A percentile compares a stretch with the other conserved stretches of the same genome.
phyloP scores from a whole-genome alignment of 208 protist species.

The Crithidia brevicula region DNA sequence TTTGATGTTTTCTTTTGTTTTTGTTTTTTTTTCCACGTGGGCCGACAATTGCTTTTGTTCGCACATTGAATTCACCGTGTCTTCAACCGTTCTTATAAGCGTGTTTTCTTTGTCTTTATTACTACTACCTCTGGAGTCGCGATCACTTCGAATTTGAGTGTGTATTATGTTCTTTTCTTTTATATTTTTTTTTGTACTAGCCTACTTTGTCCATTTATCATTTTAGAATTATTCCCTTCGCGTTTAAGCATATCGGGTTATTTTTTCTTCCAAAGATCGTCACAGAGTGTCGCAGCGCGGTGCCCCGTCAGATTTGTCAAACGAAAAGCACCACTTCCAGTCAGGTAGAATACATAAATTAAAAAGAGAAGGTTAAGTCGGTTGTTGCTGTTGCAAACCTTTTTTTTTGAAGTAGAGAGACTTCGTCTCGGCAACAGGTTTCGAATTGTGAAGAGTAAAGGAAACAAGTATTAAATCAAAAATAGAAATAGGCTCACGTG shows the following conservation, averaged over 20 bases:
- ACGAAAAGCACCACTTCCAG: too few relatives aligned
- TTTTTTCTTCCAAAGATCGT: conserved; percentile 1
- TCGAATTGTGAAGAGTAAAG: background rate
- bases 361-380: too few relatives aligned
- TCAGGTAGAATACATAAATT: too few relatives aligned
- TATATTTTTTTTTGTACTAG: background rate
- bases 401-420: too few relatives aligned
- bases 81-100: too few relatives aligned
- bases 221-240: background rate
- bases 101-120: too few relatives aligned
- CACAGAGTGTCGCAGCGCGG: too few relatives aligned
- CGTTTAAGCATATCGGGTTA: background rate
- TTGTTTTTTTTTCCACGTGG: background rate
- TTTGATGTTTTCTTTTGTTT: background rate
- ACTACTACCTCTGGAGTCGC: too few relatives aligned
- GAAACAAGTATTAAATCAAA: background rate
- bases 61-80: too few relatives aligned
- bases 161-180: background rate
- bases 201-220: conserved; percentile 1
- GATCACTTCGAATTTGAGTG: too few relatives aligned
- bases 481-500: background rate
- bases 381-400: background rate
- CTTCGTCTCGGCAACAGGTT: background rate
- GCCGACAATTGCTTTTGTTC: background rate
- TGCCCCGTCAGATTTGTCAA: too few relatives aligned